Percentiles rank a stretch among this genome's conserved stretches.
Conservation (phyloP, 176 grass and related monocot species). For the Aegilops speltoides region DNA sequence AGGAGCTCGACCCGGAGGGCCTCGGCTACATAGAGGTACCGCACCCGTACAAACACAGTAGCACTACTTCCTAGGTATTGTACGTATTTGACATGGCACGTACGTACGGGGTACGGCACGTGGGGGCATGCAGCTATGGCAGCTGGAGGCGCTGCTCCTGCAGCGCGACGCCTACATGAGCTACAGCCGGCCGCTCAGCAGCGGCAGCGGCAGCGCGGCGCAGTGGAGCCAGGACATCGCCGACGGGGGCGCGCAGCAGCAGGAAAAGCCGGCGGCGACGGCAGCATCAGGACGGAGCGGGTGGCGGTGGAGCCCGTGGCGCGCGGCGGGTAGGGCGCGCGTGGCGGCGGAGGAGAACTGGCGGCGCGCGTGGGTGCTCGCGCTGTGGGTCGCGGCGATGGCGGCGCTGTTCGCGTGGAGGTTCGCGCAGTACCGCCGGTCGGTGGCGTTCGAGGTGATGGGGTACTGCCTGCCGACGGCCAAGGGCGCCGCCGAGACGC, state of each 20-base stretch:
- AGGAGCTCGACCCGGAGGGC: constrained; percentile 82
- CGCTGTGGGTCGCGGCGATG: constrained; percentile 50
- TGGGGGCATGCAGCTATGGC: constrained; percentile 54
- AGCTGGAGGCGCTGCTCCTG: constrained; percentile 77
- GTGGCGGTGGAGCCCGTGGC: not conserved
- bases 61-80: not conserved
- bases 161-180: constrained; percentile 84
- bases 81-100: not conserved
- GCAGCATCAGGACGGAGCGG: not conserved
- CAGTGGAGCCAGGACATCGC: constrained; percentile 81
- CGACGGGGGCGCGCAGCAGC: constrained; percentile 10
- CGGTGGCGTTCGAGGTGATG: constrained; percentile 48
- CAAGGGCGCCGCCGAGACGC: constrained; percentile 93
- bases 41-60: too few relatives aligned
- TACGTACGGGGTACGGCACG: not conserved
- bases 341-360: constrained; percentile 64
- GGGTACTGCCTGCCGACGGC: constrained; percentile 52
- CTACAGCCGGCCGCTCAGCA: constrained; percentile 80
- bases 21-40: constrained; percentile 84
- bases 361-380: constrained; percentile 58
- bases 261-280: constrained; percentile 36
- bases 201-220: constrained; percentile 51
- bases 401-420: constrained; percentile 51
- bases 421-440: constrained; percentile 50
- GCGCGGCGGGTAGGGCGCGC: constrained; percentile 22